Conservation (phyloP, 192 early-diverging fungal species). For the Pilaira anomala region DNA sequence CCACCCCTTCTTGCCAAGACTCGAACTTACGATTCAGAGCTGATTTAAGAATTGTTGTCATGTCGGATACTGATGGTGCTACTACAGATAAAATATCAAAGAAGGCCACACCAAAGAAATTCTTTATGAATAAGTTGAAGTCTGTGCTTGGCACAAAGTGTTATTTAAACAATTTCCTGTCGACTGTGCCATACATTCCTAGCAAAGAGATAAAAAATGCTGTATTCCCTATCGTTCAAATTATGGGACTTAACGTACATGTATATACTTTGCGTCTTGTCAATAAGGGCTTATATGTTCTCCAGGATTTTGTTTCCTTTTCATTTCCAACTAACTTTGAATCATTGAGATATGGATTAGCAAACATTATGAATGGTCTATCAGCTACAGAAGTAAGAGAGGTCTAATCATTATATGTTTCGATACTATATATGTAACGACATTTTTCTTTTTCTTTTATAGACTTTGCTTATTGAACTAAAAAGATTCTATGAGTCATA, state of each 20-base stretch:
- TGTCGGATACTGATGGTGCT: neutral
- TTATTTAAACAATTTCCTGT: neutral
- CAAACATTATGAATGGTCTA: conserved; percentile 2
- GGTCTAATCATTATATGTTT: neutral
- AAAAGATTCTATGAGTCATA: neutral
- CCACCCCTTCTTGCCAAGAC: neutral
- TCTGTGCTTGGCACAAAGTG: neutral
- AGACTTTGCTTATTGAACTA: neutral
- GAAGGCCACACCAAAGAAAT: neutral
- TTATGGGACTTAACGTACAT: neutral
- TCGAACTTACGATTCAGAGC: neutral
- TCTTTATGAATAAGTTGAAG: neutral
- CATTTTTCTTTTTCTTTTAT: neutral
- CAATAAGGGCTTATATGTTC: neutral
- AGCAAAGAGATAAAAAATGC: neutral
- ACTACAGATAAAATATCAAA: neutral
- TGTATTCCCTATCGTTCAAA: neutral
- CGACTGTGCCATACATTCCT: neutral
- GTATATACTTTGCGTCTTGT: conserved; percentile 1
- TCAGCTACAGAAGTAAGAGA: conserved; percentile 3
- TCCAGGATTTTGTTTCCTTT: neutral
- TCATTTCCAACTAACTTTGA: neutral
- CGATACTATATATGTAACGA: neutral
- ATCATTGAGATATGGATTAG: neutral
- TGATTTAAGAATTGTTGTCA: neutral